Conservation (phyloP, 805 yeast species). For the Nakazawaea laoshanensis region DNA sequence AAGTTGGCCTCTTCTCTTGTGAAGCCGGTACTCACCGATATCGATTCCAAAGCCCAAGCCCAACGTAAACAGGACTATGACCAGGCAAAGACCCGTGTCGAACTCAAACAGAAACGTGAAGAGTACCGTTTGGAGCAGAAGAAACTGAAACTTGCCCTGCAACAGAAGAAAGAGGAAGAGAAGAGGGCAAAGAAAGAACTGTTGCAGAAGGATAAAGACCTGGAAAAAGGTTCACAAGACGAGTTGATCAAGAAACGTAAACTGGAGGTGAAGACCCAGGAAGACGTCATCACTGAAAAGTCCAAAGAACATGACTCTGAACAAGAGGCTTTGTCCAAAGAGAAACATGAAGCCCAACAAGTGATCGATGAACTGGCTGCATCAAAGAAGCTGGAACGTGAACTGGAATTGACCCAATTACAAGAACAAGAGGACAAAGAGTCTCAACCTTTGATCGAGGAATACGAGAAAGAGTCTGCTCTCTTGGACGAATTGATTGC, state of each 20-base stretch:
- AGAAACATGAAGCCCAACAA: slow-evolving; percentile 34
- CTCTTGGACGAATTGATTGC: slow-evolving; percentile 41
- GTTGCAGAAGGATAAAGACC: slow-evolving; percentile 39
- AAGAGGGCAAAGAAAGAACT: slow-evolving; percentile 32
- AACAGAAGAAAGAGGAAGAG: slow-evolving; percentile 22
- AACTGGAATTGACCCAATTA: slow-evolving; percentile 34
- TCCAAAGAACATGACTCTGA: slow-evolving; percentile 29
- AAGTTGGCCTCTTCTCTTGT: slow-evolving; percentile 74
- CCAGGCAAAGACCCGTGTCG: slow-evolving; percentile 29
- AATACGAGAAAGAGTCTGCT: slow-evolving; percentile 38
- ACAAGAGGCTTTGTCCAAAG: slow-evolving; percentile 30
- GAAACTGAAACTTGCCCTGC: slow-evolving; percentile 26
- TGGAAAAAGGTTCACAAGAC: slow-evolving; percentile 34
- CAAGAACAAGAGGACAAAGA: slow-evolving; percentile 46
- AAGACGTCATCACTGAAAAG: slow-evolving; percentile 31
- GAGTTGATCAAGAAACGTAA: slow-evolving; percentile 29
- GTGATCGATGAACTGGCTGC: slow-evolving; percentile 33
- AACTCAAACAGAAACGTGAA: slow-evolving; percentile 27
- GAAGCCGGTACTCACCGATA: slow-evolving; percentile 72
- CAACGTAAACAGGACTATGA: slow-evolving; percentile 54
- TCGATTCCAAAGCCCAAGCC: slow-evolving; percentile 57
- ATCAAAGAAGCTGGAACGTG: slow-evolving; percentile 34
- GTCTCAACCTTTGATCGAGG: slow-evolving; percentile 46
- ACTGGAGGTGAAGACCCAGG: slow-evolving; percentile 32
- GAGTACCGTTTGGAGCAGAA: slow-evolving; percentile 26